phyloP scores from a whole-genome alignment of 2,329 filamentous ascomycete species.

The Nothophaeocryptopus gaeumannii region DNA sequence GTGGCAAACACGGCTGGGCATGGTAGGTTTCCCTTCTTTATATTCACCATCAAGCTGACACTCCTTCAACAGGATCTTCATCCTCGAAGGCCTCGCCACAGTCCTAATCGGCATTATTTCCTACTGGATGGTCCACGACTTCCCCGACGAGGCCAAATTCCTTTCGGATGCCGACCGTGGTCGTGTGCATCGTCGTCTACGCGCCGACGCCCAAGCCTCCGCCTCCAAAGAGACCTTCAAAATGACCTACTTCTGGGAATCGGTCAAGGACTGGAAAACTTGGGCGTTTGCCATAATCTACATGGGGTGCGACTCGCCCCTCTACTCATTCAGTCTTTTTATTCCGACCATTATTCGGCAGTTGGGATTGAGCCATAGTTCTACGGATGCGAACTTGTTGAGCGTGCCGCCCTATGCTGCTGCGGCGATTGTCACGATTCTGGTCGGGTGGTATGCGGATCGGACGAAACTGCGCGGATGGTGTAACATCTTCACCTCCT shows the following conservation, averaged over 20 bases:
- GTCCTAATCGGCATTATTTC: slow-evolving; percentile 64
- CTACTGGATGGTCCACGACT: slow-evolving; percentile 80
- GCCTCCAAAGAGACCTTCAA: slow-evolving; percentile 73
- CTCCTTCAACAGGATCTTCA: slow-evolving; percentile 20
- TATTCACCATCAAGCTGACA: slow-evolving; percentile 13
- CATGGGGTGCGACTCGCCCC: slow-evolving; percentile 69
- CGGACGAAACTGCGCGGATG: slow-evolving; percentile 68
- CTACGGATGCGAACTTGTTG: slow-evolving; percentile 66
- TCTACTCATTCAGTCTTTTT: slow-evolving; percentile 76
- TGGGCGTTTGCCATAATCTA: slow-evolving; percentile 73
- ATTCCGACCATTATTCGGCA: slow-evolving; percentile 72
- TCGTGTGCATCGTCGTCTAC: slow-evolving; percentile 69
- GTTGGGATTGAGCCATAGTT: slow-evolving; percentile 50
- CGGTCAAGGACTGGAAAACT: slow-evolving; percentile 80
- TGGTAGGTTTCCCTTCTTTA: slow-evolving; percentile 6
- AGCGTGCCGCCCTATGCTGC: slow-evolving; percentile 73
- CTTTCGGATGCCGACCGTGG: slow-evolving; percentile 66
- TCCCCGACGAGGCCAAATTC: slow-evolving; percentile 68
- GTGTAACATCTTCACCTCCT: slow-evolving; percentile 71
- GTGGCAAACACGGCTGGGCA: slow-evolving; percentile 36
- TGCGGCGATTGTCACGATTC: slow-evolving; percentile 66
- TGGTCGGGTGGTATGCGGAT: slow-evolving; percentile 73
- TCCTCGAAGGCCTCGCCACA: slow-evolving; percentile 62
- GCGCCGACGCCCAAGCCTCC: slow-evolving; percentile 69
- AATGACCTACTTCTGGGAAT: slow-evolving; percentile 67